Evolutionary conservation across 2,329 filamentous ascomycete genomes (phyloP).

Genomic region (Madurella mycetomatis): DNA sequence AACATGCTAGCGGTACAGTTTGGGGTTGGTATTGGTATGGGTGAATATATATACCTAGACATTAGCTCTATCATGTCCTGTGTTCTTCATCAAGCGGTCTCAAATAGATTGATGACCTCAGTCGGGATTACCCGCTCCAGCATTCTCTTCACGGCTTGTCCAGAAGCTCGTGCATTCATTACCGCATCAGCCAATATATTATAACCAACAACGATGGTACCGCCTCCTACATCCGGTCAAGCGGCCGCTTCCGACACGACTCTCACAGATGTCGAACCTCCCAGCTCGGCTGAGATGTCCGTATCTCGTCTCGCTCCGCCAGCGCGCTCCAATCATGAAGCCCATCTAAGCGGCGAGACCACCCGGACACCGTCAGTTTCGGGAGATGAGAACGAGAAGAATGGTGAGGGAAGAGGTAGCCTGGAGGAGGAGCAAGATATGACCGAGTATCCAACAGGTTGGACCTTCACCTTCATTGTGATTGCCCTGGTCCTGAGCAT

Average conservation of each 20-base stretch:
- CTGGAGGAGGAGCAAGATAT: not conserved
- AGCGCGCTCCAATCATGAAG: not conserved
- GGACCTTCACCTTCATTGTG: conserved; percentile 14
- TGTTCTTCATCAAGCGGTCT: not conserved
- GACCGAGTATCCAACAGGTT: conserved; percentile 8
- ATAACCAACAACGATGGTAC: not conserved
- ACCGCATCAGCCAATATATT: not conserved
- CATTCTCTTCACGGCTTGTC: not conserved
- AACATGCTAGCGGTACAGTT: not conserved
- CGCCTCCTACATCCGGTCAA: not conserved
- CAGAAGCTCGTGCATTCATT: not conserved
- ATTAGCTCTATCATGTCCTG: not conserved
- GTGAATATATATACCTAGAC: not conserved
- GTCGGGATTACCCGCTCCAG: not conserved
- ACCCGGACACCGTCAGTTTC: conserved; percentile 6
- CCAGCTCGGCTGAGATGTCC: not conserved
- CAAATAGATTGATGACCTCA: no score
- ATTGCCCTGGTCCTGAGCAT: conserved; percentile 18
- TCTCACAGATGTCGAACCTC: not conserved
- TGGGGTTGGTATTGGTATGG: not conserved
- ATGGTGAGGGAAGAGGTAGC: not conserved
- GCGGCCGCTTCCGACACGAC: not conserved
- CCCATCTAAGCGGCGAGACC: conserved; percentile 6
- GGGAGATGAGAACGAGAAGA: conserved; percentile 1
- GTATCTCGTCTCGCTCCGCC: conserved; percentile 1